Evolutionary conservation across 2,329 filamentous ascomycete species (phyloP), one percentile per base, ranked within the genome.

Genomic region (Phaeoacremonium minimum): DNA sequence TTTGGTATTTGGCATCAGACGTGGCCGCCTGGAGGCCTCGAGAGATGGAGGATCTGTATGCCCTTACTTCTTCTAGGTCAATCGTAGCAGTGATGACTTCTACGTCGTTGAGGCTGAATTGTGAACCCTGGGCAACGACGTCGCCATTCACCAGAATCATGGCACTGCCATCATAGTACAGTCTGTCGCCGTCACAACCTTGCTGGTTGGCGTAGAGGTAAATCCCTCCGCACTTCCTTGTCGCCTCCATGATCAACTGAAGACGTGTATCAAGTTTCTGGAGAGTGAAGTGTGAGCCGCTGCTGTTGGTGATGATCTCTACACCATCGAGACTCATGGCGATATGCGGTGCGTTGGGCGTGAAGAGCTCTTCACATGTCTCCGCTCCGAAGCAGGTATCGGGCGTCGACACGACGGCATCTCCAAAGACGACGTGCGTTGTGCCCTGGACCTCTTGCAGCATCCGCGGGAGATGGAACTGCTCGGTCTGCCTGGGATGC

Each of bases 261-360:
- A 87, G 63, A 12, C 80, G 68, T 0, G 64, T 73, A 45, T 85
- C 67, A 2, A 87, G 69, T 54, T 89, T 89, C 11, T 76, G 68
- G 14, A 60, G 43, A 14, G 46, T 48, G 49, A 80, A 77, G 54
- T 91, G 86, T 11, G 71, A 79, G 6, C 80, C 85, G 36, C 72
- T 80, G 4, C 72, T 78, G 56, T 91, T 91, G 7, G 78, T 77
- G 44, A 86, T 73, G 37, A 88, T 80, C 50, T 87, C 86, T 6
- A 79, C 77, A 5, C 87, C 86, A 48, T 80, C 71, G 3, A 88
- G 64, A n/a, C 75, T 73, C 64, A 80, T 79, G 8, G 66, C 61
- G 19, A 72, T 73, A 44, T 79, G 74, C 5, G 78, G 76, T 8
- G 38, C 38, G 35, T 48, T 50, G n/a, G 44, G 48, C 41, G 47